Percentiles rank a stretch among this genome's conserved stretches.
Evolutionary conservation across 257 asterid species (phyloP).

Genomic region (Mentha longifolia): DNA sequence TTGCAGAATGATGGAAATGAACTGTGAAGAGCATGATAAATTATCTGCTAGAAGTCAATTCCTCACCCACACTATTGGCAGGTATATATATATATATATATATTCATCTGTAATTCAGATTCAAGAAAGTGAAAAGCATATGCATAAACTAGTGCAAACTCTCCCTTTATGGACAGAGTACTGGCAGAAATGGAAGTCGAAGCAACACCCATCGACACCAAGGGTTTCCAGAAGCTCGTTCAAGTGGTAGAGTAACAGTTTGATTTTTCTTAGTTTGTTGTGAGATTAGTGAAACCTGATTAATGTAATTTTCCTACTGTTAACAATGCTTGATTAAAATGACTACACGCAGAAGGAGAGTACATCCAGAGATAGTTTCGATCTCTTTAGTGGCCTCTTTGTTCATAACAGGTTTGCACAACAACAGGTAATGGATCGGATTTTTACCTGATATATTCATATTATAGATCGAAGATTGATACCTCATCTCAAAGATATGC

Average conservation of each 20-base stretch:
- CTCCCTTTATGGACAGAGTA: conserved; percentile 51
- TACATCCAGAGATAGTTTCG: conserved; percentile 67
- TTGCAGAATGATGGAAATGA: conserved; percentile 87
- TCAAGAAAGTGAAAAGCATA: not conserved
- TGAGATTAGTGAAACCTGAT: not conserved
- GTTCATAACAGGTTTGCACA: conserved; percentile 76
- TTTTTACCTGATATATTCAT: not conserved
- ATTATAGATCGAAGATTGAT: not conserved
- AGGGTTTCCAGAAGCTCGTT: conserved; percentile 86
- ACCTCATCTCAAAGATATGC: conserved; percentile 16
- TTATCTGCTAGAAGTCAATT: conserved; percentile 80
- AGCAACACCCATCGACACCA: conserved; percentile 80
- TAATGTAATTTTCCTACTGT: not conserved
- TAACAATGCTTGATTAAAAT: not conserved
- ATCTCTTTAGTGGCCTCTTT: conserved; percentile 77
- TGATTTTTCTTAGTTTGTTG: conserved; percentile 10
- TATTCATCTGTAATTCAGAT: conserved; percentile 4
- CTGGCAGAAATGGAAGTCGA: conserved; percentile 70
- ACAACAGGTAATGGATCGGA: conserved; percentile 55
- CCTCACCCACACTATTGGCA: conserved; percentile 87
- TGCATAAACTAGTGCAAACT: not conserved
- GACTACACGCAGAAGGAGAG: conserved; percentile 75
- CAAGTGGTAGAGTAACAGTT: conserved; percentile 60
- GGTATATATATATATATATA: no score
- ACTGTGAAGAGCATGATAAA: conserved; percentile 84